A percentile compares a stretch with the other conserved stretches of the same genome.
Conservation (phyloP, 202 grass and related monocot genomes). For the Thinopyrum obtusiflorum region DNA sequence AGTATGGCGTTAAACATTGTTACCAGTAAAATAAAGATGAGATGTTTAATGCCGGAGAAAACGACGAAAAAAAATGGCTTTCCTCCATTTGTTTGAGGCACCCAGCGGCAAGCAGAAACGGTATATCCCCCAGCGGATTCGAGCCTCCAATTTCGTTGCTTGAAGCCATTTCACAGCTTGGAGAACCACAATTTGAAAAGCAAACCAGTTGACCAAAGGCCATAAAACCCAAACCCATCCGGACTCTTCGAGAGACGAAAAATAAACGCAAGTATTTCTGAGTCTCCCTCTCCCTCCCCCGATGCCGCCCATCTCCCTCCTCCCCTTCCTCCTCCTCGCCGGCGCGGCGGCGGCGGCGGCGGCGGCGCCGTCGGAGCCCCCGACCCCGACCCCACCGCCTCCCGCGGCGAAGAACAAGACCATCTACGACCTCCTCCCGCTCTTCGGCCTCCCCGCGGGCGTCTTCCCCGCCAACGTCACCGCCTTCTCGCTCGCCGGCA, state of each 20-base stretch:
- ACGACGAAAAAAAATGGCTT: no score
- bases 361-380: not conserved
- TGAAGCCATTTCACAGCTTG: not conserved
- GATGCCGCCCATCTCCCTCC: constrained; percentile 33
- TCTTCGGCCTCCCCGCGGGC: constrained; percentile 67
- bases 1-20: no score
- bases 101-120: not conserved
- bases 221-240: constrained; percentile 7
- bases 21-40: no score
- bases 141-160: not conserved
- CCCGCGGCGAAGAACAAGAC: constrained; percentile 28
- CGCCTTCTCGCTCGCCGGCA: constrained; percentile 55
- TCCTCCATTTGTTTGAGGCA: not conserved
- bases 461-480: constrained; percentile 76
- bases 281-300: constrained; percentile 1
- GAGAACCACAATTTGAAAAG: not conserved
- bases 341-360: not conserved
- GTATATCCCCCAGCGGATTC: not conserved
- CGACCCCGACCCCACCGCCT: not conserved
- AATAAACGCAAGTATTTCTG: not conserved
- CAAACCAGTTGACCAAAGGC: not conserved
- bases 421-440: constrained; percentile 72
- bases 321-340: constrained; percentile 34
- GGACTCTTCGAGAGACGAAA: not conserved
- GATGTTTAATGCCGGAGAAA: no score